phyloP scores from a whole-genome alignment of 352 stramenopile genomes.

The Plasmopara viticola region DNA sequence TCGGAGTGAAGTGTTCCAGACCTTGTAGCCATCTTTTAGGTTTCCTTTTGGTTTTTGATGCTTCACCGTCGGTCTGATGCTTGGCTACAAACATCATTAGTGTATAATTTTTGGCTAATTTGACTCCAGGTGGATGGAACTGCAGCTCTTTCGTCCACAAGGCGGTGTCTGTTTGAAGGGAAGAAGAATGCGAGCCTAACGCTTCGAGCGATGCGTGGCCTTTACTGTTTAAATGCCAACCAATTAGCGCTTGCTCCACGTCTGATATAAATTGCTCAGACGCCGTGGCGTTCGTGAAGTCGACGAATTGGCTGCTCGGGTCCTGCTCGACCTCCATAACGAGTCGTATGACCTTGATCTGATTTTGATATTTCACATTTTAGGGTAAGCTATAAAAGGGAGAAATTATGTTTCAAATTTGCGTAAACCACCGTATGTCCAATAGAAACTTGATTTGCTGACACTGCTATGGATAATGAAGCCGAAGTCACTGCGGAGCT shows the following conservation, averaged over 20 bases:
- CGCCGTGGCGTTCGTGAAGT: slow-evolving; percentile 80
- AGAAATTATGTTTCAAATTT: too few relatives aligned
- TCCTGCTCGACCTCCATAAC: slow-evolving; percentile 72
- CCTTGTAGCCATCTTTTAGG: slow-evolving; percentile 53
- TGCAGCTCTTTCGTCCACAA: slow-evolving; percentile 35
- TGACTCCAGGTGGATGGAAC: slow-evolving; percentile 16
- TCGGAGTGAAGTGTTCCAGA: slow-evolving; percentile 73
- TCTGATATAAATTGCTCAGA: slow-evolving; percentile 76
- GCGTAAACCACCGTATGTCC: too few relatives aligned
- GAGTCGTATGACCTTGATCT: background rate
- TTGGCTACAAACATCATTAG: slow-evolving; percentile 40
- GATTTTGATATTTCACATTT: too few relatives aligned
- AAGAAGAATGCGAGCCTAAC: slow-evolving; percentile 3
- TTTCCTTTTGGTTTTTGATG: slow-evolving; percentile 4
- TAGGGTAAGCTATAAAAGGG: too few relatives aligned
- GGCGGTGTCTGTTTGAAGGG: slow-evolving; percentile 7
- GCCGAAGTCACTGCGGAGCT: background rate
- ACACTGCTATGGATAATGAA: too few relatives aligned
- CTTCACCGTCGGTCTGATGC: background rate
- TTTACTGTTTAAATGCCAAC: slow-evolving; percentile 60
- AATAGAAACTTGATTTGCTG: too few relatives aligned
- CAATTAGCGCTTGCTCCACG: slow-evolving; percentile 64
- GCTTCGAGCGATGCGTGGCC: slow-evolving; percentile 49
- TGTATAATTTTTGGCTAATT: slow-evolving; percentile 31
- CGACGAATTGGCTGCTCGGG: slow-evolving; percentile 77